Evolutionary conservation across 2,329 filamentous ascomycete genomes (phyloP), one percentile per base, ranked within the genome.

Genomic region (Didymella segeticola): DNA sequence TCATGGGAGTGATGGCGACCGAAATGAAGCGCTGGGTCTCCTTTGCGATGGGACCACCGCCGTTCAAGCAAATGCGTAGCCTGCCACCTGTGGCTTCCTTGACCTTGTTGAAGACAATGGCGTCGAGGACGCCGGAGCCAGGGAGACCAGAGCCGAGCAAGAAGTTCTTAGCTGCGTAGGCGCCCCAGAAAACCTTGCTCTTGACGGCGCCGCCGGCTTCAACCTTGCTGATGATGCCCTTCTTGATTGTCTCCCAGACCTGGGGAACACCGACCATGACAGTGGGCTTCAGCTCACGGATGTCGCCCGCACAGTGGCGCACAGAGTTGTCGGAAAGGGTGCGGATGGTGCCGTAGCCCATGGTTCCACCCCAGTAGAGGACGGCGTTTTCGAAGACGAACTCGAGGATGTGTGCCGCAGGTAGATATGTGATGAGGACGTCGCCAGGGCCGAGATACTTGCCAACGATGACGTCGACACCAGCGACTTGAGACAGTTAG

Each of bases 161-260:
- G 74, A 86, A 86, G 64, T 77, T 78, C 77, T 88, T 88, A 38
- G 83, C 79, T 23, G 81, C 78, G 74, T 86, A 77, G 11, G 84
- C 85, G 45, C 82, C 84, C 86, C 86, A 88, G 82, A 99, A 99
- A 58, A 98, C 77, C 66, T 88, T 87, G 76, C 82, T 87, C 53
- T 88, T 83, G 34, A 98, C 53, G n/a, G 83, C 75, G 67, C 87
- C 87, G 57, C 89, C 84, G 53, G 83, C 79, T 70, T 90, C 88
- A 56, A 98, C 87, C 76, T 92, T 91, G 66, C 80, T 78, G 60
- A 93, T 80, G 67, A 99, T 90, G 48, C 95, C 95, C 82, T 99
- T 99, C 81, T 92, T 93, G 68, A 99, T 89, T 1, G 91, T 93
- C 78, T 99, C 95, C 93, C 93, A 99, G 26, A 99, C 89, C 53